A percentile compares a stretch with the other conserved stretches of the same genome.
Evolutionary conservation across 2,329 filamentous ascomycete species (phyloP).

Genomic region (Byssochlamys sp.): DNA sequence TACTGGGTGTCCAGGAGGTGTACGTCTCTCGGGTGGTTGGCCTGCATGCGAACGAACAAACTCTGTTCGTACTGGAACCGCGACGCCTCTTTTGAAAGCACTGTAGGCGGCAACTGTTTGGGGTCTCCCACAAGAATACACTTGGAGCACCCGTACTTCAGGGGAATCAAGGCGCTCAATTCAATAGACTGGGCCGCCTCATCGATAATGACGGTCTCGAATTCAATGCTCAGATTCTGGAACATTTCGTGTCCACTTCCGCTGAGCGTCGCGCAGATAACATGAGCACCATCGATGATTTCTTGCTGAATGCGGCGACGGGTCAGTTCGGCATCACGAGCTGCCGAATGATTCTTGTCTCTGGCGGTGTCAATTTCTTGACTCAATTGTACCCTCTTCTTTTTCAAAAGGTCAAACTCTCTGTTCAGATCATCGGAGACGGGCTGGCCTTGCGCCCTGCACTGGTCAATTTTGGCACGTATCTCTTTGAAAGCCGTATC

Average conservation of each 20-base stretch:
- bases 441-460: constrained; percentile 43
- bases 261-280: constrained; percentile 89
- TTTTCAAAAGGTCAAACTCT: constrained; percentile 68
- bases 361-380: constrained; percentile 78
- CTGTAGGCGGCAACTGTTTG: constrained; percentile 90
- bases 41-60: constrained; percentile 96
- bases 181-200: constrained; percentile 98
- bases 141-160: constrained; percentile 95
- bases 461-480: constrained; percentile 62
- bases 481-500: constrained; percentile 60
- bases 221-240: constrained; percentile 84
- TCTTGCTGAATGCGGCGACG: constrained; percentile 78
- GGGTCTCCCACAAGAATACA: constrained; percentile 96
- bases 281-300: constrained; percentile 79
- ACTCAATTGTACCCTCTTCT: constrained; percentile 65
- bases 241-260: constrained; percentile 97
- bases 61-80: constrained; percentile 94
- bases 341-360: constrained; percentile 71
- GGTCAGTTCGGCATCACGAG: constrained; percentile 76
- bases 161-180: constrained; percentile 84
- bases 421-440: constrained; percentile 51
- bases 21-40: constrained; percentile 75
- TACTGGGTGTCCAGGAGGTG: constrained; percentile 97
- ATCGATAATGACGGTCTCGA: constrained; percentile 96
- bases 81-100: constrained; percentile 85